Conservation (phyloP, 176 grass and related monocot species). For the Aegilops speltoides region DNA sequence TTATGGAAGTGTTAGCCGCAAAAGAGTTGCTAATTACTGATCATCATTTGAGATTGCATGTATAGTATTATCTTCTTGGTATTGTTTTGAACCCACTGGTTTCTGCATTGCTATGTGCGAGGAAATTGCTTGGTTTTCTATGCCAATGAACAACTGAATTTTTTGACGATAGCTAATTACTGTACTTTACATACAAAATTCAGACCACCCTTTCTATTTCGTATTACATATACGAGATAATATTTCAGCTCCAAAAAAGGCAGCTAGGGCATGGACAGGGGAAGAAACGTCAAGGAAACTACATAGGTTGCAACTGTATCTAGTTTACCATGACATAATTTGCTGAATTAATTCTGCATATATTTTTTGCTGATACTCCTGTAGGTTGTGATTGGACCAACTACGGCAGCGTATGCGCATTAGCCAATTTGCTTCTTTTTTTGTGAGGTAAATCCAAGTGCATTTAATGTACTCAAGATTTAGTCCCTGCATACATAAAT, state of each 20-base stretch:
- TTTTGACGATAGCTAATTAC: not conserved
- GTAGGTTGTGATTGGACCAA: not conserved
- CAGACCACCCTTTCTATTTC: not conserved
- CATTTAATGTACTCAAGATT: conserved; percentile 15
- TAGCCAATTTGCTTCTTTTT: not conserved
- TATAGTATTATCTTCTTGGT: not conserved
- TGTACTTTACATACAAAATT: not conserved
- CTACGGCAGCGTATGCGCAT: not conserved
- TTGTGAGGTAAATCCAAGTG: not conserved
- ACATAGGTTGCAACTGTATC: not conserved
- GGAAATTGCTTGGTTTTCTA: not conserved
- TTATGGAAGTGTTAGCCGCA: not conserved
- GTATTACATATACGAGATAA: not conserved
- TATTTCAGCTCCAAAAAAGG: not conserved
- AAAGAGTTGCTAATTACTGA: not conserved
- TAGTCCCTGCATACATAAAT: not conserved
- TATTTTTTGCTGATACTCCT: not conserved
- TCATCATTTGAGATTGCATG: not conserved
- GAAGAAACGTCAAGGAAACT: not conserved
- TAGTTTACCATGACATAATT: not conserved
- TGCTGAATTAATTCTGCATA: not conserved
- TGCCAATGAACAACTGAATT: not conserved
- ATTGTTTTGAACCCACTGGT: not conserved
- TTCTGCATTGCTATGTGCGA: not conserved
- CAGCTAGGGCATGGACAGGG: not conserved